phyloP scores from a whole-genome alignment of 768 basidiomycete species.

The Lyophyllum atratum region DNA sequence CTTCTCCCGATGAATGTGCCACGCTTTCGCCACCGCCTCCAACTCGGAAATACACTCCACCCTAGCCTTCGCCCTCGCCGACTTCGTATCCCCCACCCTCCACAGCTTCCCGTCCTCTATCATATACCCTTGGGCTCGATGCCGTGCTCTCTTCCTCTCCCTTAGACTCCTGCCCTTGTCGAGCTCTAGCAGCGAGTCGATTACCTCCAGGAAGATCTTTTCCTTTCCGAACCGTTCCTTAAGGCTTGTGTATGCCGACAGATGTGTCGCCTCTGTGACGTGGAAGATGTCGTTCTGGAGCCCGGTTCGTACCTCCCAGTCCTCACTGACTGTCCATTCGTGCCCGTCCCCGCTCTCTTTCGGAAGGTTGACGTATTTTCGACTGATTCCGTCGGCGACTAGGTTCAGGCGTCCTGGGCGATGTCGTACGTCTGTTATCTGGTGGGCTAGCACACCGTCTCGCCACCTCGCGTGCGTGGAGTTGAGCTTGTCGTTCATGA shows the following conservation, averaged over 20 bases:
- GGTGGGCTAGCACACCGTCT: conserved; percentile 8
- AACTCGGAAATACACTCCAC: conserved; percentile 6
- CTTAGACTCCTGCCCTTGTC: conserved; percentile 10
- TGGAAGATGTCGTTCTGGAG: conserved; percentile 21
- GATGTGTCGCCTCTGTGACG: background rate
- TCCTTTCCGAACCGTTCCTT: conserved; percentile 13
- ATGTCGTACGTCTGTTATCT: conserved; percentile 28
- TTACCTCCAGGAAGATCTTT: conserved; percentile 17
- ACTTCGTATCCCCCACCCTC: conserved; percentile 13
- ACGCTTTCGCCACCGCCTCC: conserved; percentile 20
- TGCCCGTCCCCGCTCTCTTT: conserved; percentile 16
- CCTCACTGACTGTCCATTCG: conserved; percentile 26
- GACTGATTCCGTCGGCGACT: conserved; percentile 30
- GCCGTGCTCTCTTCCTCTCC: conserved; percentile 14
- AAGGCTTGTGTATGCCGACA: conserved; percentile 8
- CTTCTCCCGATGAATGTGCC: background rate
- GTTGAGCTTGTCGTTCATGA: background rate
- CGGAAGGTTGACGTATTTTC: conserved; percentile 12
- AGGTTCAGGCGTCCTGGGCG: conserved; percentile 20
- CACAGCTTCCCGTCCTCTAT: conserved; percentile 24
- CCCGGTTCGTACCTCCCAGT: conserved; percentile 25
- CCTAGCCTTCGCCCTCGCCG: conserved; percentile 4
- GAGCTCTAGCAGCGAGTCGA: conserved; percentile 15
- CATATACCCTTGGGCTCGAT: conserved; percentile 19
- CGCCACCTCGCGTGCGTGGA: background rate